A percentile compares a stretch with the other conserved stretches of the same genome.
phyloP scores from a whole-genome alignment of 768 basidiomycete species.

The Myochromella boudieri region DNA sequence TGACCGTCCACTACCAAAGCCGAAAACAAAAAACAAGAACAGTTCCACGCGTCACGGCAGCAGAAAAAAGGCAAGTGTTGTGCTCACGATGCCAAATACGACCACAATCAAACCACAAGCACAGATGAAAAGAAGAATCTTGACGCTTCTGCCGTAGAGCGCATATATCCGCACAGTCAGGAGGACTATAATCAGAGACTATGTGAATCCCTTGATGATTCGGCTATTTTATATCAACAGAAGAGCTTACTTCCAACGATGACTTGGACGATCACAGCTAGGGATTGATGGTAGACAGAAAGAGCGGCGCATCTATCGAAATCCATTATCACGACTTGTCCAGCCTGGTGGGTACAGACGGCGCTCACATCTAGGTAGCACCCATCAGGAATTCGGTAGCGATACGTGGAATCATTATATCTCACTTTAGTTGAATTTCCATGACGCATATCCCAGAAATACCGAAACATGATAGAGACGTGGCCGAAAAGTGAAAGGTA shows the following conservation, averaged over 20 bases:
- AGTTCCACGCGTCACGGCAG: neutral
- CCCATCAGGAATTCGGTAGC: neutral
- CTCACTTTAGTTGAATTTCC: slow-evolving; percentile 24
- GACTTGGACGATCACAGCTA: slow-evolving; percentile 33
- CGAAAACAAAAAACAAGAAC: slow-evolving; percentile 25
- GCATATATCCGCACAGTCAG: slow-evolving; percentile 42
- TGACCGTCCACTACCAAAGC: neutral
- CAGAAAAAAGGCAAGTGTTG: no score
- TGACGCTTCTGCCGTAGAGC: slow-evolving; percentile 32
- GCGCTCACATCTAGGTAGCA: slow-evolving; percentile 3
- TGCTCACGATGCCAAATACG: slow-evolving; percentile 24
- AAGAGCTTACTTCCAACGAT: slow-evolving; percentile 37
- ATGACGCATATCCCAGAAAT: slow-evolving; percentile 28
- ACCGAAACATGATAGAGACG: slow-evolving; percentile 32
- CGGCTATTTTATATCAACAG: no score
- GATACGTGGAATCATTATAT: neutral
- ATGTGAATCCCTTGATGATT: no score
- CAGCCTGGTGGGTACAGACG: neutral
- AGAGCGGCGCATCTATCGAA: slow-evolving; percentile 25
- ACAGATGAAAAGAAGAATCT: slow-evolving; percentile 26
- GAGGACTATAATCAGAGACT: no score
- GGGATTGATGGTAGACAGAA: slow-evolving; percentile 26
- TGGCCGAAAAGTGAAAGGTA: no score
- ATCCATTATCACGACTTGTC: neutral
- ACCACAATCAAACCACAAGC: slow-evolving; percentile 26